These are phyloP conservation scores for Intubia oerlemansii DNA, from an alignment of 2,329 filamentous ascomycete genomes.

Conservation along the genomic window DNA sequence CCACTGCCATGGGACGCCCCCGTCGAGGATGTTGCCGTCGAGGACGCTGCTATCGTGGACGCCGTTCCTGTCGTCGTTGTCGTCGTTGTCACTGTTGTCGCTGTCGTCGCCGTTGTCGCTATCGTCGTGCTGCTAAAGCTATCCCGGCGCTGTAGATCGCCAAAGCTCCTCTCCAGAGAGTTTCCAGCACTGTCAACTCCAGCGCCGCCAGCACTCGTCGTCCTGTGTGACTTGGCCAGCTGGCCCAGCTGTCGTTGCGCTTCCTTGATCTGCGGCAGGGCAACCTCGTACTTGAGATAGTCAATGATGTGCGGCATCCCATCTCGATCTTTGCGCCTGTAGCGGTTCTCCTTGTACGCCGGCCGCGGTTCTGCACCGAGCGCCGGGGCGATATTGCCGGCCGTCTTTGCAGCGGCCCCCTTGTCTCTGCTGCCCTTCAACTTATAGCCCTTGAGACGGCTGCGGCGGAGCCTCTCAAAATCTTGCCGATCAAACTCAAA, in stretches of 20 bases:
- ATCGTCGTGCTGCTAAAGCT: slow-evolving; percentile 7
- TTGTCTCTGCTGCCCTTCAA: too few relatives aligned
- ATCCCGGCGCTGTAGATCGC: not conserved
- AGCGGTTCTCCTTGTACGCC: slow-evolving; percentile 19
- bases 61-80: too few relatives aligned
- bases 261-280: slow-evolving; percentile 18
- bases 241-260: not conserved
- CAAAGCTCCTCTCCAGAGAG: too few relatives aligned
- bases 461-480: slow-evolving; percentile 17
- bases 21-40: too few relatives aligned
- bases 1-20: not conserved
- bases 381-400: slow-evolving; percentile 8
- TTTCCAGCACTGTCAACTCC: too few relatives aligned
- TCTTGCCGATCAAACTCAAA: slow-evolving; percentile 22
- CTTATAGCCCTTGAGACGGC: slow-evolving; percentile 5
- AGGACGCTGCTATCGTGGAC: too few relatives aligned
- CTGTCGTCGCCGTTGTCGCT: too few relatives aligned
- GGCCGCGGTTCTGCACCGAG: slow-evolving; percentile 14
- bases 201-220: too few relatives aligned
- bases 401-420: too few relatives aligned
- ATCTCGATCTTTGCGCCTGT: too few relatives aligned
- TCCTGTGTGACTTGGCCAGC: too few relatives aligned
- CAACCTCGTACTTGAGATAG: slow-evolving; percentile 33
- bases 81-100: too few relatives aligned
- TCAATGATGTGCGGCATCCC: slow-evolving; percentile 33